A percentile compares a stretch with the other conserved stretches of the same genome.
These are phyloP conservation scores for Atkinsonella hypoxylon DNA, from an alignment of 2,329 filamentous ascomycete species.

Conservation along the genomic window DNA sequence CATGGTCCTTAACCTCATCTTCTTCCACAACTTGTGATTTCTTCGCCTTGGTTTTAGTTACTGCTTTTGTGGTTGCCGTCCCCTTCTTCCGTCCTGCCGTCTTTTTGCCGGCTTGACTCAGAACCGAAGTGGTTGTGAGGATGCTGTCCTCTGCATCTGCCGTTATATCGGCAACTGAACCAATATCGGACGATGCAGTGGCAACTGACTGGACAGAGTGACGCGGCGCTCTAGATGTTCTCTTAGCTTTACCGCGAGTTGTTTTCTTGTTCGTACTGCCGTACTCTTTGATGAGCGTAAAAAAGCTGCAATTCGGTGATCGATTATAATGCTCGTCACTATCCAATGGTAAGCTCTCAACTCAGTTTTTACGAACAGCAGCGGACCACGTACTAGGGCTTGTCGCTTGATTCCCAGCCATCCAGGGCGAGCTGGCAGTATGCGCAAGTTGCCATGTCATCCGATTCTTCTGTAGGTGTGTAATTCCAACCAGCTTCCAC, in stretches of 20 bases:
- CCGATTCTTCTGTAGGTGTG: constrained; percentile 68
- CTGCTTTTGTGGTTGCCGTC: constrained; percentile 31
- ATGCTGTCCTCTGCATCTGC: constrained; percentile 46
- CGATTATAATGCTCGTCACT: constrained; percentile 80
- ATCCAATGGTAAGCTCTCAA: constrained; percentile 13
- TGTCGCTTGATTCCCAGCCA: constrained; percentile 88
- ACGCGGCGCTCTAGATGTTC: constrained; percentile 58
- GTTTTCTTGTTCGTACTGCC: constrained; percentile 43
- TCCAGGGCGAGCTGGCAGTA: constrained; percentile 87
- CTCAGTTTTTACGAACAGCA: not conserved
- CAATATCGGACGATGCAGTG: constrained; percentile 36
- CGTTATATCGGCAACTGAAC: constrained; percentile 34
- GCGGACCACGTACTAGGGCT: constrained; percentile 56
- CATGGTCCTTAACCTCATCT: constrained; percentile 17
- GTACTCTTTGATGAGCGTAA: constrained; percentile 51
- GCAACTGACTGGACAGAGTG: constrained; percentile 46
- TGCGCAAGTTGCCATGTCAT: constrained; percentile 82
- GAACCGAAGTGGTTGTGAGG: constrained; percentile 46
- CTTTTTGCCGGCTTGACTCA: constrained; percentile 47
- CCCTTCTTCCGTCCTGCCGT: constrained; percentile 40
- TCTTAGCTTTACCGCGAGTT: constrained; percentile 38
- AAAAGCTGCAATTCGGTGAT: constrained; percentile 72
- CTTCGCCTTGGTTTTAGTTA: constrained; percentile 26
- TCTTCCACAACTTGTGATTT: constrained; percentile 33
- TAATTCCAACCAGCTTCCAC: constrained; percentile 91